Conservation (phyloP, 1,284 basidiomycete species). For the Xanthoconium separans region DNA sequence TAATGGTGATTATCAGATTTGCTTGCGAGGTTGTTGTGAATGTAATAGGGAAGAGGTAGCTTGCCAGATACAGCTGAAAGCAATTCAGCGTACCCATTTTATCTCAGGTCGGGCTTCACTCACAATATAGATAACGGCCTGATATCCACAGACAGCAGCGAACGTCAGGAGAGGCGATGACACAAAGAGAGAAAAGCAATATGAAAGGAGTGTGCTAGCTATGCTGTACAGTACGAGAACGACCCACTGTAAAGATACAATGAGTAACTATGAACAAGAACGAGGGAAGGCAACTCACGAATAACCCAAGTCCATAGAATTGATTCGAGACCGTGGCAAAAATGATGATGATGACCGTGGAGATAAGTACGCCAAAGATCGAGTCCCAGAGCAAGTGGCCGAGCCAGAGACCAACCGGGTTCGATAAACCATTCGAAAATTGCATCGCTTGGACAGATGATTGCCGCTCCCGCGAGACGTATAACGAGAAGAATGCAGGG, state of each 20-base stretch:
- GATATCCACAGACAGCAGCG: slow-evolving; percentile 71
- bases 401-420: slow-evolving; percentile 74
- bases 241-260: slow-evolving; percentile 52
- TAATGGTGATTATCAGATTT: slow-evolving; percentile 53
- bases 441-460: slow-evolving; percentile 78
- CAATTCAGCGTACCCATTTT: background rate
- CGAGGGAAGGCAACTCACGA: slow-evolving; percentile 45
- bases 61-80: slow-evolving; percentile 58
- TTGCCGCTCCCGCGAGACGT: slow-evolving; percentile 66
- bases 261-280: slow-evolving; percentile 1
- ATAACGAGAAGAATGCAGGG: slow-evolving; percentile 78
- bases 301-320: slow-evolving; percentile 69
- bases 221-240: slow-evolving; percentile 72
- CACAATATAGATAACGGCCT: slow-evolving; percentile 71
- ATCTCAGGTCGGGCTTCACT: slow-evolving; percentile 18
- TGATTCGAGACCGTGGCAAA: slow-evolving; percentile 58
- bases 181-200: slow-evolving; percentile 61
- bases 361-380: slow-evolving; percentile 54
- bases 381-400: slow-evolving; percentile 78
- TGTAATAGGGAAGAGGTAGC: slow-evolving; percentile 67
- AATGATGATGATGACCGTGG: slow-evolving; percentile 62
- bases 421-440: slow-evolving; percentile 71
- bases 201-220: slow-evolving; percentile 65
- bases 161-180: slow-evolving; percentile 73
- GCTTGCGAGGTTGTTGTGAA: slow-evolving; percentile 65